Conservation (phyloP, 768 basidiomycete species). For the Pluteus cervinus region DNA sequence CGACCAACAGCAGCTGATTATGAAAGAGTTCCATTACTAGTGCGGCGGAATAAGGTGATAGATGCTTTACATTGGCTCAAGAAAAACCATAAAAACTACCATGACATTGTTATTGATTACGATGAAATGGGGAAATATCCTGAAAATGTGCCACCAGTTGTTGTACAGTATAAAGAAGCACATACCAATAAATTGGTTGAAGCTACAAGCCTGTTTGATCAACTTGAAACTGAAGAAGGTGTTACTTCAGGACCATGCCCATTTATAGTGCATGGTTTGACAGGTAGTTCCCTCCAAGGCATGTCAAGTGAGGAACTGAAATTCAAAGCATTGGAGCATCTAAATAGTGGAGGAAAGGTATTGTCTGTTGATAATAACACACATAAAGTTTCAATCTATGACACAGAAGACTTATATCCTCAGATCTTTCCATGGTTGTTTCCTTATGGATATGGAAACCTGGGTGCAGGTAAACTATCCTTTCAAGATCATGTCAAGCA, state of each 20-base stretch:
- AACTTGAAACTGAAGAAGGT: slow-evolving; percentile 17
- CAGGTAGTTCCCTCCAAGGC: slow-evolving; percentile 11
- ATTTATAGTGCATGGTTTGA: slow-evolving; percentile 25
- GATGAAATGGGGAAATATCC: slow-evolving; percentile 12
- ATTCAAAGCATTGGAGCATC: slow-evolving; percentile 21
- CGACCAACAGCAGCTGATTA: slow-evolving; percentile 11
- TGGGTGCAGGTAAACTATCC: slow-evolving; percentile 8
- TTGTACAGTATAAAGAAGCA: slow-evolving; percentile 8
- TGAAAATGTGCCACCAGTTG: slow-evolving; percentile 9
- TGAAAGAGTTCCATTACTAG: slow-evolving; percentile 15
- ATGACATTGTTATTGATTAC: slow-evolving; percentile 15
- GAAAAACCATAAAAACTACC: slow-evolving; percentile 19
- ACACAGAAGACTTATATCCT: slow-evolving; percentile 19
- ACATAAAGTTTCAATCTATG: slow-evolving; percentile 16
- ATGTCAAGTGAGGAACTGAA: slow-evolving; percentile 4
- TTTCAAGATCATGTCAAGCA: slow-evolving; percentile 15
- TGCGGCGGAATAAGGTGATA: slow-evolving; percentile 14
- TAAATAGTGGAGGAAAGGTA: slow-evolving; percentile 14
- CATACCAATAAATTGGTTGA: slow-evolving; percentile 8
- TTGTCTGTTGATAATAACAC: slow-evolving; percentile 20
- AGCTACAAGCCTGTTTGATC: slow-evolving; percentile 7
- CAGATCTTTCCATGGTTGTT: neutral
- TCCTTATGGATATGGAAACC: too few species aligned
- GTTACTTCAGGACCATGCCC: slow-evolving; percentile 21
- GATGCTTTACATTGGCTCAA: slow-evolving; percentile 20